Evolutionary conservation across 495 filamentous ascomycete species (phyloP), one percentile per base, ranked within the genome.

Genomic region (Penicillium cataractarum): DNA sequence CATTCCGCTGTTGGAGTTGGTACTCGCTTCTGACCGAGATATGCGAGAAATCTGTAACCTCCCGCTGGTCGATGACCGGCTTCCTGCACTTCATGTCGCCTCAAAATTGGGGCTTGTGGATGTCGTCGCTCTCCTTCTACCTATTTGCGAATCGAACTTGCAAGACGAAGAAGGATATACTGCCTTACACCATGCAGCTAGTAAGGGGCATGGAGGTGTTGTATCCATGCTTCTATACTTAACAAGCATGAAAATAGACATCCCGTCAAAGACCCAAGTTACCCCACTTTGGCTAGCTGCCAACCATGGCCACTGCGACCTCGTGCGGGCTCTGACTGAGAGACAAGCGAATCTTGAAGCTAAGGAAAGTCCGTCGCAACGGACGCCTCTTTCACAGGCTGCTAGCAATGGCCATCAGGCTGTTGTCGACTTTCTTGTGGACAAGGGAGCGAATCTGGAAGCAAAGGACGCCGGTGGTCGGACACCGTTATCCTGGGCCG

Each of bases 71-170:
- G 59, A 52, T 15, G 57, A 71, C 50, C 51, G 49, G 10, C 37
- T 71, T 27, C 62, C 68, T 32, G 62, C 65, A 12, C 39, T 71
- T 26, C 62, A 68, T 55, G 21, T 66, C 24, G 68, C 62, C 6
- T 55, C 52, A 22, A 68, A 64, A 27, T 19, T 68, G 24, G 62
- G 65, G 58, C 58, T 60, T 31, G 21, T 21, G 10, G 22, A 42
- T 0, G 55, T 62, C 0, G 35, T 65, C 27, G 7, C 55, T 5
- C 17, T 48, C 6, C 44, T 48, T 21, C 44, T 48, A 22, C 19
- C 19, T 21, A 13, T 48, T 1, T 48, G 44, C 44, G 24, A 48
- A 8, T 26, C 13, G 44, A 48, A 48, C 44, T 26, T 22, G 24
- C 19, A 26, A 26, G 44, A 48, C 24, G 44, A 21, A 22, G 44